Conservation (phyloP, 2,329 filamentous ascomycete genomes). For the Clarireedia monteithiana region DNA sequence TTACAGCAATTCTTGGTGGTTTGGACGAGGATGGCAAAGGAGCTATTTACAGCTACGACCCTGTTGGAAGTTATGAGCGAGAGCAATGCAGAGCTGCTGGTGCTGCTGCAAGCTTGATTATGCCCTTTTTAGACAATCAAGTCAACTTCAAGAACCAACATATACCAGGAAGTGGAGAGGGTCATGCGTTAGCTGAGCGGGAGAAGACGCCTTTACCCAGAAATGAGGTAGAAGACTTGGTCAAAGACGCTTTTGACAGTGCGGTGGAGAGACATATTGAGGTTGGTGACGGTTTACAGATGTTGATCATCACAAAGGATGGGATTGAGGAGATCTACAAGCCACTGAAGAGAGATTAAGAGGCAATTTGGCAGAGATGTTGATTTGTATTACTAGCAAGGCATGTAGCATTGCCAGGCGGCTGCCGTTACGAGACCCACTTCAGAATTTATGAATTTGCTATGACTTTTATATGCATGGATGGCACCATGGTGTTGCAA, state of each 20-base stretch:
- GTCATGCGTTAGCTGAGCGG: constrained; percentile 70
- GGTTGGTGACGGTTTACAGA: constrained; percentile 92
- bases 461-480: not conserved
- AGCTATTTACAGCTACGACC: constrained; percentile 94
- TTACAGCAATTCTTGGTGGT: constrained; percentile 86
- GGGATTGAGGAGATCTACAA: constrained; percentile 82
- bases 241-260: constrained; percentile 96
- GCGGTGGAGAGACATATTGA: constrained; percentile 98
- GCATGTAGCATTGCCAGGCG: constrained; percentile 2
- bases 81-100: constrained; percentile 94
- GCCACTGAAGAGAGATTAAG: constrained; percentile 83
- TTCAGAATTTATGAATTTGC: constrained; percentile 8
- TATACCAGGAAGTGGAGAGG: constrained; percentile 74
- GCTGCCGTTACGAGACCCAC: constrained; percentile 7
- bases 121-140: constrained; percentile 98
- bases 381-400: constrained; percentile 11
- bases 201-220: constrained; percentile 62
- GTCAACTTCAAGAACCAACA: constrained; percentile 99
- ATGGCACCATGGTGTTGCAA: not conserved
- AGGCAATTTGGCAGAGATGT: not conserved
- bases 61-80: constrained; percentile 93
- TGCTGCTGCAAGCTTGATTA: constrained; percentile 88
- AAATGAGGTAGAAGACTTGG: constrained; percentile 72
- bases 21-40: constrained; percentile 92
- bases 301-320: constrained; percentile 82